Conservation (phyloP, 805 yeast genomes). For the Scheffersomyces amazonensis region DNA sequence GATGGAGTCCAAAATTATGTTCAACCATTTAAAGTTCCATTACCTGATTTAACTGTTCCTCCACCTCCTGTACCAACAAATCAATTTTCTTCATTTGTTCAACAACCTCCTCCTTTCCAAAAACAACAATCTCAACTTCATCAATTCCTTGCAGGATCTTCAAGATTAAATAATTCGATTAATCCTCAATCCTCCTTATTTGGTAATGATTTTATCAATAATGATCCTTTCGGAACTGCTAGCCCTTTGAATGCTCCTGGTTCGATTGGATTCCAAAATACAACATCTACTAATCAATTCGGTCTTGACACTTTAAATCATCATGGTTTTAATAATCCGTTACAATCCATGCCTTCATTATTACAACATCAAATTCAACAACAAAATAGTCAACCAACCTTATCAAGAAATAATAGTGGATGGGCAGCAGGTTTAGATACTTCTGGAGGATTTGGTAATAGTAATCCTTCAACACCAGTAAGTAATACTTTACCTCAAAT, state of each 20-base stretch:
- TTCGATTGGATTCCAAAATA: not conserved
- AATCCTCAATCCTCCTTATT: constrained; percentile 16
- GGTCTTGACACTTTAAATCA: constrained; percentile 22
- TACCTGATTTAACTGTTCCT: constrained; percentile 32
- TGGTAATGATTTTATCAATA: constrained; percentile 20
- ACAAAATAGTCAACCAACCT: constrained; percentile 27
- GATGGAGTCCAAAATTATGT: constrained; percentile 43
- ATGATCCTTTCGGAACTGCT: constrained; percentile 16
- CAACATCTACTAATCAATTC: constrained; percentile 17
- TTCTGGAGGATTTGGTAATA: constrained; percentile 13
- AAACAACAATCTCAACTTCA: constrained; percentile 23
- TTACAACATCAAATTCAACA: constrained; percentile 31
- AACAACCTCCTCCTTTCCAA: constrained; percentile 2
- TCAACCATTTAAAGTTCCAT: constrained; percentile 63
- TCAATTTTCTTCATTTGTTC: constrained; percentile 1
- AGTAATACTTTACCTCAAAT: constrained; percentile 19
- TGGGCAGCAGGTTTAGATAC: constrained; percentile 33
- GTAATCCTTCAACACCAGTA: constrained; percentile 28
- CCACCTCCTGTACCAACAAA: constrained; percentile 3
- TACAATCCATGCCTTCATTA: constrained; percentile 29
- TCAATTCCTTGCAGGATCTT: constrained; percentile 24
- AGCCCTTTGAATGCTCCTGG: constrained; percentile 9
- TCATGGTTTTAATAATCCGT: constrained; percentile 4
- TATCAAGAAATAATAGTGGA: constrained; percentile 33
- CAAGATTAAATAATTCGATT: constrained; percentile 17